A percentile compares a stretch with the other conserved stretches of the same genome.
These are phyloP conservation scores for Mycena sp. DNA, from an alignment of 1,284 basidiomycete genomes.

Conservation along the genomic window DNA sequence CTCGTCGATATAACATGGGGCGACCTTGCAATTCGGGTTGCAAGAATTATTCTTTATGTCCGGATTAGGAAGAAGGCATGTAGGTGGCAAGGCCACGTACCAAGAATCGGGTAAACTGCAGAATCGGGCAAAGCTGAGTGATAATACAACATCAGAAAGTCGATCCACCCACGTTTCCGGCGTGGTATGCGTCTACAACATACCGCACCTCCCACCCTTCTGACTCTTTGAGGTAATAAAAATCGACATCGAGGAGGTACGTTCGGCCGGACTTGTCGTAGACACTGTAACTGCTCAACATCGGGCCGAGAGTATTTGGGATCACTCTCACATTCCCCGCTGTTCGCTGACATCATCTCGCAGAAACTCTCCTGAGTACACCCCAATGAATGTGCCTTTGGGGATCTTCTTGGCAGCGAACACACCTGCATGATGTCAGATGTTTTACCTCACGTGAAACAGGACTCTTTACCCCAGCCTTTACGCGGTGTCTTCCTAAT, in stretches of 20 bases:
- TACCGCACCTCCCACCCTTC: constrained; percentile 49
- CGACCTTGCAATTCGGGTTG: constrained; percentile 82
- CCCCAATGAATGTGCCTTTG: constrained; percentile 78
- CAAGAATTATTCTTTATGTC: constrained; percentile 84
- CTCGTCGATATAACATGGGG: constrained; percentile 78
- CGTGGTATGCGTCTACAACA: constrained; percentile 86
- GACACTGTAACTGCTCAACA: constrained; percentile 51
- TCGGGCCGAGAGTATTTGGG: background rate
- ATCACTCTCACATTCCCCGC: constrained; percentile 67
- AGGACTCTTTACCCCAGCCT: constrained; percentile 76
- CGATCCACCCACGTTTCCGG: constrained; percentile 75
- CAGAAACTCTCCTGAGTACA: constrained; percentile 88
- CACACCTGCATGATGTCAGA: constrained; percentile 57
- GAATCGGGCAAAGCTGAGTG: constrained; percentile 12
- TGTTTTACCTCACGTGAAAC: background rate
- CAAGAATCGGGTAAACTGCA: constrained; percentile 75
- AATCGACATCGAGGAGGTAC: constrained; percentile 88
- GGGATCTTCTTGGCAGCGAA: constrained; percentile 72
- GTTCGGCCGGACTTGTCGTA: constrained; percentile 85
- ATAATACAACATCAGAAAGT: constrained; percentile 3
- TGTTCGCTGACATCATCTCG: constrained; percentile 71
- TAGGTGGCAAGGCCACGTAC: constrained; percentile 46
- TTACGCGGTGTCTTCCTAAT: constrained; percentile 77
- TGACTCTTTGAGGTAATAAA: constrained; percentile 61
- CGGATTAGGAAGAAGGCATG: constrained; percentile 2